Evolutionary conservation across 345 rosid species (phyloP).

Genomic region (Trapa incisa): DNA sequence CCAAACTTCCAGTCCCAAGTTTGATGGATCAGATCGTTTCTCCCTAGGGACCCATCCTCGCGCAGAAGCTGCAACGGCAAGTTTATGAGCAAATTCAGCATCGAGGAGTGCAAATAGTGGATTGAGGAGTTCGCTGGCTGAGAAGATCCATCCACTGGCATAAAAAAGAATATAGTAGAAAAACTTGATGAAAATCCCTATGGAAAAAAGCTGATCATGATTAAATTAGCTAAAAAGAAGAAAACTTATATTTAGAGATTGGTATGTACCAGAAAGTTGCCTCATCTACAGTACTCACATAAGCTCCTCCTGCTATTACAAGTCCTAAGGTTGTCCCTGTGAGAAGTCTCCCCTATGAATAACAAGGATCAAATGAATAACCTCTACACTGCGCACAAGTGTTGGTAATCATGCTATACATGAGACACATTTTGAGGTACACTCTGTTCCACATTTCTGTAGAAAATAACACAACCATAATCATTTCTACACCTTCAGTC

Average conservation of each 20-base stretch:
- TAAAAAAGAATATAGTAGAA: conserved; percentile 2
- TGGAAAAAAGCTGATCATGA: not conserved
- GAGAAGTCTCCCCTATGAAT: conserved; percentile 58
- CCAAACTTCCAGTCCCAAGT: conserved; percentile 85
- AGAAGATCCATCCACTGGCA: conserved; percentile 87
- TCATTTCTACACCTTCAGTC: too few species aligned
- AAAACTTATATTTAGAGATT: conserved; percentile 5
- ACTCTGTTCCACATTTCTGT: not conserved
- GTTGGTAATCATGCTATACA: not conserved
- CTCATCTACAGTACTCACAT: conserved; percentile 92
- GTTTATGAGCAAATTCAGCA: conserved; percentile 85
- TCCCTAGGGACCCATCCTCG: conserved; percentile 98
- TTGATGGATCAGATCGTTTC: conserved; percentile 69
- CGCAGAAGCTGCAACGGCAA: conserved; percentile 87
- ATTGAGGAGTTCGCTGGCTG: conserved; percentile 82
- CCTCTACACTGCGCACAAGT: not conserved
- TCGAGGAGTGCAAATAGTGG: conserved; percentile 90
- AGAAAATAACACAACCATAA: too few species aligned
- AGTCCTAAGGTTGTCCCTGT: conserved; percentile 80
- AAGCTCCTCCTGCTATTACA: conserved; percentile 85
- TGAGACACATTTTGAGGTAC: not conserved
- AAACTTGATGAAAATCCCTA: conserved; percentile 2
- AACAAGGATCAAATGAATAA: conserved; percentile 5
- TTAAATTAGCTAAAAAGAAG: conserved; percentile 6
- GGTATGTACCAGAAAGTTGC: conserved; percentile 86